Base-by-base conservation (phyloP, 768 basidiomycete species). In the Pleurotus tuoliensis region DNA sequence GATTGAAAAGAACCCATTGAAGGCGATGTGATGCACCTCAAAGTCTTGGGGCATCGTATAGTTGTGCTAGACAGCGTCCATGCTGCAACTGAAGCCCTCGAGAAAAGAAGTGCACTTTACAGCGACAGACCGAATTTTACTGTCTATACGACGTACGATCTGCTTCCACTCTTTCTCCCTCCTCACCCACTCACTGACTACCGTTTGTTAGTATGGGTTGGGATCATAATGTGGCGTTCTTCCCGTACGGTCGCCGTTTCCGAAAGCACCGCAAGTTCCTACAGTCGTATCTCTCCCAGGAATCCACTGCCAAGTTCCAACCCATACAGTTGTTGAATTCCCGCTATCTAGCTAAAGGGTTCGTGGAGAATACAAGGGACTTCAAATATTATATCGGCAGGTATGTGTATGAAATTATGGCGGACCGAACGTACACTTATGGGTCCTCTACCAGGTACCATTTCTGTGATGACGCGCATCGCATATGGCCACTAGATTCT, bases 251-350 rank as follows among this genome's bases (percentile, higher is more conserved):
- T 34, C 75, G 72, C 15, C 71, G 74, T 40, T 79, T 81, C 63
- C 71, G 80, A 57, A 80, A 74, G 64, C 80, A 81, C 62, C 73
- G 78, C 44, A 75, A 78, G n/a, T 77, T 78, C 60, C 75, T 80
- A 43, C 77, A 80, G 50, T 71, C 76, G 56, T 67, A 68, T 22
- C 80, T 80, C 62, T 80, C 80, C 62, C 71, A 74, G 45, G 68
- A 70, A 56, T 73, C 75, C 13, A 63, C 71, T 11, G 48, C 63
- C 48, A 63, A 63, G 49, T 73, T 77, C 57, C 70, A 66, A 16
- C 73, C 76, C 16, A 65, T 80, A 3, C 78, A 79, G 60, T 65
- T 72, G 60, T 71, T 72, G 64, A 76, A 78, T 59, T 67, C 70
- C 5, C 60, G 73, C 15, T 68, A 66, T n/a, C 67, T 79, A n/a